Evolutionary conservation across 495 filamentous ascomycete genomes (phyloP).

Genomic region (Apodospora peruviana): DNA sequence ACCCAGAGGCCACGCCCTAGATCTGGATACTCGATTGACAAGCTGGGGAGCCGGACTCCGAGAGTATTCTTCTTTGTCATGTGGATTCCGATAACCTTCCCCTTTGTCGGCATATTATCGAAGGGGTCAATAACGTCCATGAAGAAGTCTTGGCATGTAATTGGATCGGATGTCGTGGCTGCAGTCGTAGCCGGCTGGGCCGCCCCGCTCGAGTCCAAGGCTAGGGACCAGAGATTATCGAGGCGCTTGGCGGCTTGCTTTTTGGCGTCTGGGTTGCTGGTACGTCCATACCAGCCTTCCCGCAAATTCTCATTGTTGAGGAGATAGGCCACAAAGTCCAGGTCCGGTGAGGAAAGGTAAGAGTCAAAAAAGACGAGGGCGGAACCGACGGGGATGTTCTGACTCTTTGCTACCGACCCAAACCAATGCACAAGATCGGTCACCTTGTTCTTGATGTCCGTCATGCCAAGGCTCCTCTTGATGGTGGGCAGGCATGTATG

Average conservation of each 20-base stretch:
- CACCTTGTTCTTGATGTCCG: background rate
- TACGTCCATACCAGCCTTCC: background rate
- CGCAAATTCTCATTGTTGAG: background rate
- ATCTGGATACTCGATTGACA: background rate
- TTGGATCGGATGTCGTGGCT: background rate
- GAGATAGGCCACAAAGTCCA: conserved; percentile 3
- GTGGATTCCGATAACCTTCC: conserved; percentile 1
- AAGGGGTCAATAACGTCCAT: conserved; percentile 2
- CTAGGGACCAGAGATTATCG: background rate
- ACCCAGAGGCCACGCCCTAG: conserved; percentile 1
- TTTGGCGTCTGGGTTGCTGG: background rate
- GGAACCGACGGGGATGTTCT: conserved; percentile 2
- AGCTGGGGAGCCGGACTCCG: conserved; percentile 1
- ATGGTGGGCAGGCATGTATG: background rate
- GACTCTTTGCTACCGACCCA: conserved; percentile 1
- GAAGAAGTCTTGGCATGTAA: background rate
- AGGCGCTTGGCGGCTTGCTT: conserved; percentile 3
- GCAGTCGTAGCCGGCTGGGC: background rate
- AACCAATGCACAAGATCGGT: background rate
- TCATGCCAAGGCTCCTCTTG: background rate
- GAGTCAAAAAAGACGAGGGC: conserved; percentile 4
- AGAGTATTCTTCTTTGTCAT: conserved; percentile 4
- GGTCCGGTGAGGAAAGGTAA: background rate
- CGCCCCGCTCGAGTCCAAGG: background rate
- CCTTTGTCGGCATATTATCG: conserved; percentile 2